phyloP scores from a whole-genome alignment of 2,329 filamentous ascomycete genomes.

The Pseudopyrenochaeta lycopersici region DNA sequence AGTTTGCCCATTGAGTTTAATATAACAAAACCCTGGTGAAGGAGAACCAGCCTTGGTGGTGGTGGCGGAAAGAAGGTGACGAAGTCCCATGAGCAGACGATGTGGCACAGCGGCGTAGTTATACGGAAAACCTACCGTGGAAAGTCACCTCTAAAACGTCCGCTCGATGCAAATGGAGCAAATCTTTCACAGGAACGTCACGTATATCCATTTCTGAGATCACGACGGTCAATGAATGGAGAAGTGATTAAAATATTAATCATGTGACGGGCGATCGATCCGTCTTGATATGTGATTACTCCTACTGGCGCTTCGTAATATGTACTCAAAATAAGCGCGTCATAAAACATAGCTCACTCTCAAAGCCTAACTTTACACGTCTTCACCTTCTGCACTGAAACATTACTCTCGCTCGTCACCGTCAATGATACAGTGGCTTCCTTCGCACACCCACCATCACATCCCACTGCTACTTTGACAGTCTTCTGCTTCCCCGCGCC shows the following conservation, averaged over 20 bases:
- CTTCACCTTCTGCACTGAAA: conserved; percentile 18
- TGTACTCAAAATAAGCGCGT: too few species aligned
- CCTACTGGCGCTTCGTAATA: too few species aligned
- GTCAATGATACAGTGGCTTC: conserved; percentile 54
- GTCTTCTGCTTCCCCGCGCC: conserved; percentile 52
- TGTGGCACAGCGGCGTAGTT: background rate
- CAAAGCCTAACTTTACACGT: conserved; percentile 5
- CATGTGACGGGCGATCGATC: too few species aligned
- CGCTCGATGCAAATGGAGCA: background rate
- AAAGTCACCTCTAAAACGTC: background rate
- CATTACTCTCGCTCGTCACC: conserved; percentile 59
- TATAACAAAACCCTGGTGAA: conserved; percentile 9
- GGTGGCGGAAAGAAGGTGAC: background rate
- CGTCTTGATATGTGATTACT: too few species aligned
- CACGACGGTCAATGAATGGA: too few species aligned
- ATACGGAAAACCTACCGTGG: background rate
- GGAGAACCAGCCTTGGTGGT: background rate
- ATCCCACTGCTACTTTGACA: conserved; percentile 56
- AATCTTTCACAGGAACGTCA: background rate
- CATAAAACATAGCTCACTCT: too few species aligned
- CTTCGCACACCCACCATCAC: conserved; percentile 29
- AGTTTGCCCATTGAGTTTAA: conserved; percentile 15
- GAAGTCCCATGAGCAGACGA: background rate
- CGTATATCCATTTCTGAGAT: too few species aligned
- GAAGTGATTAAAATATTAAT: background rate